Conservation (phyloP, 306 rosid genomes). For the Castanea sativa region DNA sequence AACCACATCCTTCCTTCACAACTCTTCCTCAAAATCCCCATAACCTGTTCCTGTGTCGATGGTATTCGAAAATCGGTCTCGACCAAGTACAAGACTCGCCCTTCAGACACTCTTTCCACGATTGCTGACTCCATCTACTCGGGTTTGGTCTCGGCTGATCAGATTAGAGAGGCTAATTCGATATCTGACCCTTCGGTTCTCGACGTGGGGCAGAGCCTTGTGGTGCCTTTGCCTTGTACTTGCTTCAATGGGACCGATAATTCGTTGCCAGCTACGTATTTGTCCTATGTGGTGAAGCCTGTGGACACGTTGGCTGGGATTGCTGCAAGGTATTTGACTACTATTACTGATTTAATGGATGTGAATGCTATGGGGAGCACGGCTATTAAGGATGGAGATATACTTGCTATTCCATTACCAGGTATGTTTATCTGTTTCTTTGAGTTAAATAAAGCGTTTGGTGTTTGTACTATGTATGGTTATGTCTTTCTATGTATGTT, state of each 20-base stretch:
- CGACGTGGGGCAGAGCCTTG: conserved; percentile 79
- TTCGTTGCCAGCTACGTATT: conserved; percentile 75
- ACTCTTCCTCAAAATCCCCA: conserved; percentile 82
- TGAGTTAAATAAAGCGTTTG: not conserved
- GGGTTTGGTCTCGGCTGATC: conserved; percentile 90
- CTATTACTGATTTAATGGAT: conserved; percentile 94
- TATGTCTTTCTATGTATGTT: not conserved
- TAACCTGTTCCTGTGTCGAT: conserved; percentile 77
- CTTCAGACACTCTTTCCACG: conserved; percentile 74
- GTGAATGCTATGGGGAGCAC: conserved; percentile 94
- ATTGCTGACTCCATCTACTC: conserved; percentile 75
- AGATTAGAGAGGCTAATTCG: conserved; percentile 84
- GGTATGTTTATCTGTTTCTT: conserved; percentile 36
- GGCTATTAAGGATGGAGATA: conserved; percentile 64
- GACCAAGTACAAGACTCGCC: conserved; percentile 72
- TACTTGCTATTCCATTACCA: conserved; percentile 83
- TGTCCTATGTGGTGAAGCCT: conserved; percentile 79
- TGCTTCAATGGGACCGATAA: conserved; percentile 97
- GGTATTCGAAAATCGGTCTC: conserved; percentile 89
- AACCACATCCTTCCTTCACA: conserved; percentile 86
- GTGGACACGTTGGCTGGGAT: conserved; percentile 64
- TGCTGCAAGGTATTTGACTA: conserved; percentile 73
- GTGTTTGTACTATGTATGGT: too few relatives aligned
- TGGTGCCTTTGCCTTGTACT: conserved; percentile 93
- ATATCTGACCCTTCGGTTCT: conserved; percentile 69